Percentiles rank a stretch among this genome's conserved stretches.
phyloP scores from a whole-genome alignment of 1,139 yeast species.

The Eremothecium cymbalariae region DNA sequence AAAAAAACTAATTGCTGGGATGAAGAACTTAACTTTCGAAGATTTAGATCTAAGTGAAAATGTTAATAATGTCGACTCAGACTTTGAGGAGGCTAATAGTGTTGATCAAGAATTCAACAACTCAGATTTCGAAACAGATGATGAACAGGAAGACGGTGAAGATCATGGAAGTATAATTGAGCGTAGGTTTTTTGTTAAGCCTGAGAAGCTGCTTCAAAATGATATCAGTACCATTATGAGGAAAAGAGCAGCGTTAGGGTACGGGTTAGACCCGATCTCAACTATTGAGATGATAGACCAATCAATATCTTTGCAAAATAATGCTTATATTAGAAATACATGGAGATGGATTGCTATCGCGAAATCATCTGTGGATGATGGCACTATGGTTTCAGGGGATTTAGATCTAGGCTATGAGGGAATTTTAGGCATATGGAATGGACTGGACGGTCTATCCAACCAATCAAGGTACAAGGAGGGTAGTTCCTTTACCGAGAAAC shows the following conservation, averaged over 20 bases:
- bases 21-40: conserved; percentile 27
- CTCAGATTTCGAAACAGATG: conserved; percentile 17
- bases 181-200: conserved; percentile 25
- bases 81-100: conserved; percentile 9
- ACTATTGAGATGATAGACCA: conserved; percentile 57
- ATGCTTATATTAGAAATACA: conserved; percentile 57
- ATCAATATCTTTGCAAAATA: conserved; percentile 45
- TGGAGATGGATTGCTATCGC: conserved; percentile 89
- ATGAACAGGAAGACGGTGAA: conserved; percentile 20
- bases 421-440: conserved; percentile 84
- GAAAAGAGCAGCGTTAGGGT: conserved; percentile 62
- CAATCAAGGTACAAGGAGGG: conserved; percentile 43
- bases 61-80: conserved; percentile 16
- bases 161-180: conserved; percentile 21
- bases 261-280: conserved; percentile 59
- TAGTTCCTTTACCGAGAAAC: conserved; percentile 37
- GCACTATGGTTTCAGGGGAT: conserved; percentile 55
- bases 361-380: conserved; percentile 55
- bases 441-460: conserved; percentile 52
- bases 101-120: conserved; percentile 12
- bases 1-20: conserved; percentile 17
- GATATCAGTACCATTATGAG: conserved; percentile 64
- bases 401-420: conserved; percentile 85
- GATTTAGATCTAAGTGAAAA: conserved; percentile 29
- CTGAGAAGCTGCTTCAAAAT: conserved; percentile 40